Percentiles rank a stretch among this genome's conserved stretches.
phyloP scores from a whole-genome alignment of 1,284 basidiomycete species.

The Pascua sp. region DNA sequence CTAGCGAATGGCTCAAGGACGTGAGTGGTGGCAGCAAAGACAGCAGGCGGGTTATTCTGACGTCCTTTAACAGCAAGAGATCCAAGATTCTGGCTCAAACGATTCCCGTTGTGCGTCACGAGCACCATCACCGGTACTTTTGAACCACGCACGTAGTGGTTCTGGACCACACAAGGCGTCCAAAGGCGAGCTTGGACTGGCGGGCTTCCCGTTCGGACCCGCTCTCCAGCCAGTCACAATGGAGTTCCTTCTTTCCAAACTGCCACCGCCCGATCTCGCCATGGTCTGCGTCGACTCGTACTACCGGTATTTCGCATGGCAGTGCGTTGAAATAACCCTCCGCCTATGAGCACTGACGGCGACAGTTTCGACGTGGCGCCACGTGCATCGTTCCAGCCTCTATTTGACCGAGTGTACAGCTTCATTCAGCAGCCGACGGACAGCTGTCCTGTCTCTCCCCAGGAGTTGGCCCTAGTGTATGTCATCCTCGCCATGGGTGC shows the following conservation, averaged over 20 bases:
- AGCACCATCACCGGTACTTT: not conserved
- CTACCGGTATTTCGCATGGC: constrained; percentile 30
- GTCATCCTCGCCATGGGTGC: constrained; percentile 34
- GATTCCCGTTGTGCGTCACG: not conserved
- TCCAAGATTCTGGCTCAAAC: not conserved
- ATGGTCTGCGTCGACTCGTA: constrained; percentile 26
- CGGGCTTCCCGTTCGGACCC: constrained; percentile 12
- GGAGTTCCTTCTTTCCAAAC: constrained; percentile 12
- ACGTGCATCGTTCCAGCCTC: constrained; percentile 20
- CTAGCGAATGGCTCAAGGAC: constrained; percentile 35
- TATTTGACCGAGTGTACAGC: constrained; percentile 21
- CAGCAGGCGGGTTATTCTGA: not conserved
- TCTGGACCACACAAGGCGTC: not conserved
- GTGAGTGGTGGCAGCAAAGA: constrained; percentile 7
- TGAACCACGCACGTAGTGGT: not conserved
- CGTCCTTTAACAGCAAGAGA: constrained; percentile 17
- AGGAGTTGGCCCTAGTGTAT: constrained; percentile 32
- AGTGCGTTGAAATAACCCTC: constrained; percentile 16
- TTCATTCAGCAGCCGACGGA: not conserved
- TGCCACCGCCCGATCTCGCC: constrained; percentile 28
- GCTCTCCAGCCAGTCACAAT: constrained; percentile 1
- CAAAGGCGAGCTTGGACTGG: not conserved
- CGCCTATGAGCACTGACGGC: not conserved
- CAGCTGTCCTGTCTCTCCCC: constrained; percentile 2
- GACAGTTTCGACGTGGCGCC: constrained; percentile 25